A percentile compares a stretch with the other conserved stretches of the same genome.
Evolutionary conservation across 2,329 filamentous ascomycete species (phyloP).

Genomic region (Colletotrichum lentis): DNA sequence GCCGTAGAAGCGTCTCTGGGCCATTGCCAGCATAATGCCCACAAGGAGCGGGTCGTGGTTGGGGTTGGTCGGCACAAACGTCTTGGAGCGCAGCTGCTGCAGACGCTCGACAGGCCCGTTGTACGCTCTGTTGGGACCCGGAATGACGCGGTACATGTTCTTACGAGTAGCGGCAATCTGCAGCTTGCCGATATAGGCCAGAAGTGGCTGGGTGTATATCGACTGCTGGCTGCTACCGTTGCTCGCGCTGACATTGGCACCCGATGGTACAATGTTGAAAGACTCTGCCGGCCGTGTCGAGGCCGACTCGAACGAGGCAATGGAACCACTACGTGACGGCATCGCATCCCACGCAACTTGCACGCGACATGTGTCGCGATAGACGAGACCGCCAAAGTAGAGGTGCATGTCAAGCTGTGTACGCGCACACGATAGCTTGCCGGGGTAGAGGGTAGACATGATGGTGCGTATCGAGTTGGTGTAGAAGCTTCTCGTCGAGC

Average conservation of each 20-base stretch:
- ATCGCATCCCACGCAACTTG: slow-evolving; percentile 60
- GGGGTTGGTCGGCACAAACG: slow-evolving; percentile 56
- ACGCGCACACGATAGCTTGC: slow-evolving; percentile 43
- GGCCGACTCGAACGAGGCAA: slow-evolving; percentile 48
- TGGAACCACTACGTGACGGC: slow-evolving; percentile 30
- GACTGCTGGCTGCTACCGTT: slow-evolving; percentile 15
- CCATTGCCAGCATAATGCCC: slow-evolving; percentile 64
- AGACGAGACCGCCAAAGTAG: slow-evolving; percentile 58
- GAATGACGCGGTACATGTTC: slow-evolving; percentile 57
- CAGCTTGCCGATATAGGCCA: slow-evolving; percentile 59
- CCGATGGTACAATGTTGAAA: slow-evolving; percentile 38
- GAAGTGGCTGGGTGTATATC: slow-evolving; percentile 42
- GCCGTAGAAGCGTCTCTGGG: slow-evolving; percentile 62
- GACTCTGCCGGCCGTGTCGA: slow-evolving; percentile 49
- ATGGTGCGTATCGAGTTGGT: slow-evolving; percentile 55
- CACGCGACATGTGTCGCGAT: slow-evolving; percentile 56
- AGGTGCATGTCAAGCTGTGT: slow-evolving; percentile 53
- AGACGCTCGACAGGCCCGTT: slow-evolving; percentile 60
- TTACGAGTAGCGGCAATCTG: slow-evolving; percentile 57
- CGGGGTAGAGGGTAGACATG: slow-evolving; percentile 56
- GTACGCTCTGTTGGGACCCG: slow-evolving; percentile 49
- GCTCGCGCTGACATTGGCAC: slow-evolving; percentile 6
- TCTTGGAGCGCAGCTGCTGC: slow-evolving; percentile 57
- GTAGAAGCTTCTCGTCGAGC: slow-evolving; percentile 46
- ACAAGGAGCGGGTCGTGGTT: slow-evolving; percentile 63